Percentiles rank a stretch among this genome's conserved stretches.
These are phyloP conservation scores for Lipomyces chichibuensis DNA, from an alignment of 805 yeast species.

Conservation along the genomic window DNA sequence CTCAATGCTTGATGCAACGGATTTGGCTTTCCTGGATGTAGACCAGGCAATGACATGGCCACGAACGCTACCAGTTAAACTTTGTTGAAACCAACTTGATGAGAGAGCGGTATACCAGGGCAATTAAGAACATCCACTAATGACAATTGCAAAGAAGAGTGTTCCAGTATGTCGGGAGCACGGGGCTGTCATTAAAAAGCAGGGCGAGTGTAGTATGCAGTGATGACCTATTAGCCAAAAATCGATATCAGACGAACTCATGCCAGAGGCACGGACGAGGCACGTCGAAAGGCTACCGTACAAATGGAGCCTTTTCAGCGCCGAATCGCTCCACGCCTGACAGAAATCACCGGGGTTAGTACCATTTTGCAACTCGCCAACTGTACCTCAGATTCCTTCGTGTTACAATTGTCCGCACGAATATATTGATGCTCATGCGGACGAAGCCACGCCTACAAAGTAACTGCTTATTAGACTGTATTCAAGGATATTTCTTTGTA, in stretches of 20 bases:
- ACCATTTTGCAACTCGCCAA: neutral
- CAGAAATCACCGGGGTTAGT: neutral
- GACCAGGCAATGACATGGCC: constrained; percentile 49
- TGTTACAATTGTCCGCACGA: neutral
- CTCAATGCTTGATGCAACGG: constrained; percentile 56
- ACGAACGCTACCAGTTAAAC: neutral
- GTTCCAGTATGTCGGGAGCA: neutral
- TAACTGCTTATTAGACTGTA: neutral
- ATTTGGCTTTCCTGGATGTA: constrained; percentile 87
- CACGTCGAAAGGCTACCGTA: neutral
- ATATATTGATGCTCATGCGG: neutral
- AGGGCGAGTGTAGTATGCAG: neutral
- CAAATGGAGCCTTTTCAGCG: neutral
- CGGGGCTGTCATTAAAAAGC: neutral
- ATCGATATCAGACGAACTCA: neutral
- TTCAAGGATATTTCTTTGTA: neutral
- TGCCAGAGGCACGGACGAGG: too few relatives aligned
- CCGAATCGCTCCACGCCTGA: neutral
- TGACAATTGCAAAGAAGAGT: neutral
- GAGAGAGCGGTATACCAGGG: neutral
- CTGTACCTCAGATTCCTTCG: neutral
- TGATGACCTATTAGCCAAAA: neutral
- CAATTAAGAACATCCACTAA: neutral
- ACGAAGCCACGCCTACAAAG: neutral
- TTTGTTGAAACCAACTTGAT: neutral